These are phyloP conservation scores for Russula foetens DNA, from an alignment of 768 basidiomycete genomes.

Conservation along the genomic window DNA sequence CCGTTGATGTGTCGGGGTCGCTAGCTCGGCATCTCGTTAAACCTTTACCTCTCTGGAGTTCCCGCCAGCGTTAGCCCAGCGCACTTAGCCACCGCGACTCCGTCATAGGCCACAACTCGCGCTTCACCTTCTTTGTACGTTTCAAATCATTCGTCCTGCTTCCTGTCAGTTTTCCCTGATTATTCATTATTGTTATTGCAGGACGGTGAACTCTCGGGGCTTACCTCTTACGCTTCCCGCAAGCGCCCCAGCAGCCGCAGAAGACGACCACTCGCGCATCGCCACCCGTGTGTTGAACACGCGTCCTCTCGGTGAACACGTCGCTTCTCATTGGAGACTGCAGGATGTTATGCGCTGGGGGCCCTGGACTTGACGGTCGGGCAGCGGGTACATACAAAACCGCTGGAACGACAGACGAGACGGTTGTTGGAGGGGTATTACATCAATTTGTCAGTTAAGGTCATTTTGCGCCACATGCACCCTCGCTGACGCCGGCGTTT, in stretches of 20 bases:
- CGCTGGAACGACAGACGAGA: conserved; percentile 68
- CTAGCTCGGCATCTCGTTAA: conserved; percentile 48
- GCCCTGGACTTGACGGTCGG: conserved; percentile 26
- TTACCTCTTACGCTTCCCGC: conserved; percentile 66
- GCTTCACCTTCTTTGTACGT: conserved; percentile 61
- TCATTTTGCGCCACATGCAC: neutral
- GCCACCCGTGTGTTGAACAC: conserved; percentile 54
- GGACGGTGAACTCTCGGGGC: conserved; percentile 72
- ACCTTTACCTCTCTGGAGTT: conserved; percentile 63
- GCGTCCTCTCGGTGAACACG: conserved; percentile 63
- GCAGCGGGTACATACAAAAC: conserved; percentile 70
- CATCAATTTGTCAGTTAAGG: conserved; percentile 62
- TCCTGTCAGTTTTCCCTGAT: neutral
- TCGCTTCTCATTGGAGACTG: conserved; percentile 69
- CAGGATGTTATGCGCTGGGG: conserved; percentile 61
- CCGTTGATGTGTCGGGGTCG: neutral
- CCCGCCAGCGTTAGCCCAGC: conserved; percentile 58
- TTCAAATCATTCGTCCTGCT: neutral
- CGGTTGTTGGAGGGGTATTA: conserved; percentile 67
- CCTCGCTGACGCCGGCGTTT: neutral
- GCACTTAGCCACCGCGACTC: conserved; percentile 65
- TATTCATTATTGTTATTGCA: conserved; percentile 28
- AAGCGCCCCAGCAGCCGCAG: conserved; percentile 38
- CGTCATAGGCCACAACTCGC: conserved; percentile 59
- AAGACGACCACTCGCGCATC: conserved; percentile 53